phyloP scores from a whole-genome alignment of 441 rosid species.

The Macaranga tanarius region DNA sequence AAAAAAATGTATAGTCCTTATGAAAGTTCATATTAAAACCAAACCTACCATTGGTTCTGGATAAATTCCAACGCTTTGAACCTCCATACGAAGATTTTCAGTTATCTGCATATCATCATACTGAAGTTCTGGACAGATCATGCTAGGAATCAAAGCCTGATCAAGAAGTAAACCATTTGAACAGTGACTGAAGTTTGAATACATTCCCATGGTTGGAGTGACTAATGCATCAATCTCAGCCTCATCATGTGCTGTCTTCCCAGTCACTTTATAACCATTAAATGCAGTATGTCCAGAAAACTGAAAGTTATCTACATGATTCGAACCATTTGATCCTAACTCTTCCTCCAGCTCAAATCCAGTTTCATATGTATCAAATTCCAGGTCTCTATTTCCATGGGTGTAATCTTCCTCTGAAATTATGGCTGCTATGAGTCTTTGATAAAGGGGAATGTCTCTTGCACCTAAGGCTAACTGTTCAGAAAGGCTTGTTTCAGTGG shows the following conservation, averaged over 20 bases:
- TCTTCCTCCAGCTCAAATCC: conserved; percentile 59
- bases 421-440: conserved; percentile 83
- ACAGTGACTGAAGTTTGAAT: conserved; percentile 41
- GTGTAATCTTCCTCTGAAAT: conserved; percentile 69
- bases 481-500: conserved; percentile 28
- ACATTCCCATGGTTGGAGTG: conserved; percentile 36
- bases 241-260: conserved; percentile 47
- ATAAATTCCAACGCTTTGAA: conserved; percentile 80
- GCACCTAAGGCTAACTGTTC: conserved; percentile 38
- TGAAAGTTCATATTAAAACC: conserved; percentile 7
- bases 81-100: conserved; percentile 75
- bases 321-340: conserved; percentile 53
- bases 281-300: conserved; percentile 33
- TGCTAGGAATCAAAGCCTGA: conserved; percentile 36
- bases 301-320: conserved; percentile 45
- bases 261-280: conserved; percentile 56
- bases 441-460: conserved; percentile 60
- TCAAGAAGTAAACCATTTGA: conserved; percentile 48
- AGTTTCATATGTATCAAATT: conserved; percentile 48
- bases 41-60: conserved; percentile 65
- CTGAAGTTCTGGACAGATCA: conserved; percentile 50
- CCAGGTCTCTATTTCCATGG: conserved; percentile 48
- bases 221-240: conserved; percentile 46
- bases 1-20: neutral
- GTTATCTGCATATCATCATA: conserved; percentile 60